A percentile compares a stretch with the other conserved stretches of the same genome.
Evolutionary conservation across 768 basidiomycete genomes (phyloP).

Genomic region (Strobilomyces echinocephalus): DNA sequence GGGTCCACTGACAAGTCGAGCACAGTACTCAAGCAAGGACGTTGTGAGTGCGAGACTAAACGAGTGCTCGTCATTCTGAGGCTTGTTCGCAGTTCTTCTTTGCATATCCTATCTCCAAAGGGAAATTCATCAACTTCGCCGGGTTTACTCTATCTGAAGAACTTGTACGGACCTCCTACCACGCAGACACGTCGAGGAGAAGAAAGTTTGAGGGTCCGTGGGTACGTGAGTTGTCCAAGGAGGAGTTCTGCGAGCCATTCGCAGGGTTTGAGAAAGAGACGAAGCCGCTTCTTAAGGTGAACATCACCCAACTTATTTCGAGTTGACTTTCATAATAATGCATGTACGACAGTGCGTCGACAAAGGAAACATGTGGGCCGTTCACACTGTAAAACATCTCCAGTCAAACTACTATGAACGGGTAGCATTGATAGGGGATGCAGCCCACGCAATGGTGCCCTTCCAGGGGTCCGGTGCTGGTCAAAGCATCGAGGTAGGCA

Average conservation of each 20-base stretch:
- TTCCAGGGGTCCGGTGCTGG: slow-evolving; percentile 44
- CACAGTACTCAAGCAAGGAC: slow-evolving; percentile 54
- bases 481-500: slow-evolving; percentile 40
- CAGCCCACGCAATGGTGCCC: slow-evolving; percentile 41
- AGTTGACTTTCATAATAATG: not conserved
- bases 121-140: slow-evolving; percentile 58
- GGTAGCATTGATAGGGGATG: slow-evolving; percentile 45
- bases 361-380: slow-evolving; percentile 54
- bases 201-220: slow-evolving; percentile 34
- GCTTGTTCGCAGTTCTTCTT: slow-evolving; percentile 46
- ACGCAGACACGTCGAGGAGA: slow-evolving; percentile 14
- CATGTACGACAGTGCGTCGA: slow-evolving; percentile 44
- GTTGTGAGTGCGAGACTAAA: slow-evolving; percentile 31
- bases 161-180: slow-evolving; percentile 44
- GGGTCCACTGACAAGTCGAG: not conserved
- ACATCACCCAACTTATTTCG: slow-evolving; percentile 6
- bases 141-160: slow-evolving; percentile 50
- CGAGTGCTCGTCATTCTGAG: not conserved
- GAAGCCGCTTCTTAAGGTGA: slow-evolving; percentile 50
- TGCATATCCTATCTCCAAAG: slow-evolving; percentile 56
- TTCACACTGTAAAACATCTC: slow-evolving; percentile 53
- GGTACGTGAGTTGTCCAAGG: slow-evolving; percentile 43
- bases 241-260: slow-evolving; percentile 45
- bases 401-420: slow-evolving; percentile 47
- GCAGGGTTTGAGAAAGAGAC: slow-evolving; percentile 57